phyloP scores from a whole-genome alignment of 2,329 filamentous ascomycete species.

The Penicillium sp. region DNA sequence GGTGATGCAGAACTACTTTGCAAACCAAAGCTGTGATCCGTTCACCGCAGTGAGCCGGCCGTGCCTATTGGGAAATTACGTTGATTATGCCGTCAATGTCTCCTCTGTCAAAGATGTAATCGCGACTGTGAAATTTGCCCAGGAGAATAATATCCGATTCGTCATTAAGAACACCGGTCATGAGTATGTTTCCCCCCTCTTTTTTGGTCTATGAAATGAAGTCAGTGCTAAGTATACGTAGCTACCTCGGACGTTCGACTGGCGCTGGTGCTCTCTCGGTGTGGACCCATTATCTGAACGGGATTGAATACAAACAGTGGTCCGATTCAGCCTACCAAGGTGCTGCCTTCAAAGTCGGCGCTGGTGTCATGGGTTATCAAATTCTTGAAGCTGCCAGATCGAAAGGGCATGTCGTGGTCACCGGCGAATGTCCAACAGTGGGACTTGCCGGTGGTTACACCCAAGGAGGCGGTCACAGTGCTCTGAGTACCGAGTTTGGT shows the following conservation, averaged over 20 bases:
- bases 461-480: constrained; percentile 64
- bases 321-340: constrained; percentile 52
- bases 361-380: constrained; percentile 58
- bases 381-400: constrained; percentile 53
- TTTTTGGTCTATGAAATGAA: background rate
- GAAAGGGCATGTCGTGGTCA: constrained; percentile 56
- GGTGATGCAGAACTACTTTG: constrained; percentile 38
- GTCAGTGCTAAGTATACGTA: constrained; percentile 1
- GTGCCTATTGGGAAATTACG: constrained; percentile 36
- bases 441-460: constrained; percentile 64
- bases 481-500: constrained; percentile 59
- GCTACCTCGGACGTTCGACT: constrained; percentile 60
- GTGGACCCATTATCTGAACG: constrained; percentile 39
- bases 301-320: constrained; percentile 39
- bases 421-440: constrained; percentile 60
- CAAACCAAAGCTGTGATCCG: constrained; percentile 38
- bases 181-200: constrained; percentile 31
- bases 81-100: constrained; percentile 41
- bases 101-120: constrained; percentile 33
- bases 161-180: constrained; percentile 51
- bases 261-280: constrained; percentile 56
- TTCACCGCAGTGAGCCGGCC: constrained; percentile 28
- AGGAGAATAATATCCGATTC: constrained; percentile 56
- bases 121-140: constrained; percentile 48
- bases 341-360: constrained; percentile 56